Evolutionary conservation across 441 rosid genomes (phyloP).

Genomic region (Croton laevigatus): DNA sequence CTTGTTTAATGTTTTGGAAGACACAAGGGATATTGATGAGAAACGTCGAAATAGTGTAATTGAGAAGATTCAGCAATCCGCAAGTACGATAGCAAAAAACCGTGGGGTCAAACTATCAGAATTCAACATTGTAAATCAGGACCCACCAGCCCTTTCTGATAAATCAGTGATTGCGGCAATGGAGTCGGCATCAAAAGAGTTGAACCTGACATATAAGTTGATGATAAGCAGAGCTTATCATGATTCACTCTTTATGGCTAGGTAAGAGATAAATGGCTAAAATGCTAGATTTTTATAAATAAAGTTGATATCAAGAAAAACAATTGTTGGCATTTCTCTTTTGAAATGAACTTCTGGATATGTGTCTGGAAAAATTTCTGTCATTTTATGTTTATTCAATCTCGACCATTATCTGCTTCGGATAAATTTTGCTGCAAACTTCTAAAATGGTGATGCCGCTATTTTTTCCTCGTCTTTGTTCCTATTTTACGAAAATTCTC

Average conservation of each 20-base stretch:
- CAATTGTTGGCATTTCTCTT: background rate
- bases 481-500: background rate
- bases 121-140: conserved; percentile 85
- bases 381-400: background rate
- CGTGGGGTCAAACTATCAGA: conserved; percentile 62
- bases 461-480: background rate
- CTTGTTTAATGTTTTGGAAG: conserved; percentile 29
- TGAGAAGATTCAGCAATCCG: conserved; percentile 69
- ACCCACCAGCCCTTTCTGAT: conserved; percentile 82
- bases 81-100: conserved; percentile 51
- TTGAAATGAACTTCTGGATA: conserved; percentile 4
- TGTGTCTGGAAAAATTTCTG: background rate
- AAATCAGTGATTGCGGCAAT: conserved; percentile 58
- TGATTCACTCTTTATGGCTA: conserved; percentile 93
- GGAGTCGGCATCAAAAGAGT: conserved; percentile 63
- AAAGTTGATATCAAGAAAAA: background rate
- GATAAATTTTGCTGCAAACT: background rate
- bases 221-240: conserved; percentile 98
- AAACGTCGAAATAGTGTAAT: conserved; percentile 67
- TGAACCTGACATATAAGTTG: conserved; percentile 61
- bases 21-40: conserved; percentile 87
- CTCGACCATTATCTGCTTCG: background rate
- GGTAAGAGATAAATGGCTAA: conserved; percentile 39
- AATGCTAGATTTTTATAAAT: background rate
- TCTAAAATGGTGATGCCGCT: background rate